These are phyloP conservation scores for Penicillium egyptiacum DNA, from an alignment of 495 filamentous ascomycete species.

Conservation along the genomic window DNA sequence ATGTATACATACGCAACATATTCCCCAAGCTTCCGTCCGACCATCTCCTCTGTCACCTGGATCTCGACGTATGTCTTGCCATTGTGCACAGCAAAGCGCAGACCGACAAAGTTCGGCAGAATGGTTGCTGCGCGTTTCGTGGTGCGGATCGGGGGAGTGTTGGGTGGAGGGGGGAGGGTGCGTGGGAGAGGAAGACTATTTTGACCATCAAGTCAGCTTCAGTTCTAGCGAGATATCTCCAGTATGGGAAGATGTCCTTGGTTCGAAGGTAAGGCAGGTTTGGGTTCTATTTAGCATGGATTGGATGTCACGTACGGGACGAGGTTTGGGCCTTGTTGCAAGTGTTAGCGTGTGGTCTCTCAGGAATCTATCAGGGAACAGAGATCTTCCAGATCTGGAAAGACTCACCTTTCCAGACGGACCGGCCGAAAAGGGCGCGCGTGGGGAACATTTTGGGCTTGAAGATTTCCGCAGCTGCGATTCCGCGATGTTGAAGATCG, in stretches of 20 bases:
- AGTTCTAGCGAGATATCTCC: neutral
- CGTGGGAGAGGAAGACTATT: slow-evolving; percentile 46
- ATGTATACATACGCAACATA: slow-evolving; percentile 74
- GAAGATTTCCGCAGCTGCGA: slow-evolving; percentile 13
- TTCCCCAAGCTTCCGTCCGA: slow-evolving; percentile 95
- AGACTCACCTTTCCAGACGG: slow-evolving; percentile 70
- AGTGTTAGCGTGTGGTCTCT: slow-evolving; percentile 21
- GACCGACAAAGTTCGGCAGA: slow-evolving; percentile 91
- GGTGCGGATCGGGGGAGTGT: slow-evolving; percentile 76
- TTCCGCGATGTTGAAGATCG: slow-evolving; percentile 26
- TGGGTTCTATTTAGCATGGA: neutral
- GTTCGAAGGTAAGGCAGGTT: neutral
- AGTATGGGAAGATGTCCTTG: neutral
- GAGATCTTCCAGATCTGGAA: neutral
- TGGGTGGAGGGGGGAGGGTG: slow-evolving; percentile 52
- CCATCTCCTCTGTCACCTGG: slow-evolving; percentile 94
- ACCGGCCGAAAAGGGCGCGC: slow-evolving; percentile 60
- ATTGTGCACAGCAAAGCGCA: slow-evolving; percentile 92
- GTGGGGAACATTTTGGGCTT: slow-evolving; percentile 59
- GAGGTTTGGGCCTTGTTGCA: slow-evolving; percentile 54
- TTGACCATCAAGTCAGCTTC: slow-evolving; percentile 5
- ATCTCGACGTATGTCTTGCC: slow-evolving; percentile 92
- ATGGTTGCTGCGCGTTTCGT: slow-evolving; percentile 91
- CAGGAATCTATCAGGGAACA: neutral
- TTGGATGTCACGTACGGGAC: slow-evolving; percentile 48